A percentile compares a stretch with the other conserved stretches of the same genome.
Evolutionary conservation across 441 rosid species (phyloP).

Genomic region (Rhodomyrtus psidioides): DNA sequence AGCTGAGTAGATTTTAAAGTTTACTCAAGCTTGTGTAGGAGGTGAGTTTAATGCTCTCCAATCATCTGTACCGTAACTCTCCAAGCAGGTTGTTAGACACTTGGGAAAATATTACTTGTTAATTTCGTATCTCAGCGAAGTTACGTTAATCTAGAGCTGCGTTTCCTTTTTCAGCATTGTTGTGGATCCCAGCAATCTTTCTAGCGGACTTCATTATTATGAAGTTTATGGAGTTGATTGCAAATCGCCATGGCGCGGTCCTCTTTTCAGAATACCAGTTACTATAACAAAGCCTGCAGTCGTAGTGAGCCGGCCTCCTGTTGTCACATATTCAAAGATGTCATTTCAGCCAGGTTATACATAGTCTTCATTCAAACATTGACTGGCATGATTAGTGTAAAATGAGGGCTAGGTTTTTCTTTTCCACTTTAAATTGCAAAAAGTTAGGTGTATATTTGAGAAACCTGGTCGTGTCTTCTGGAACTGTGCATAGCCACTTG

Average conservation of each 20-base stretch:
- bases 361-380: neutral
- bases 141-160: neutral
- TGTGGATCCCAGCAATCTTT: slow-evolving; percentile 86
- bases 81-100: neutral
- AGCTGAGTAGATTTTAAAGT: neutral
- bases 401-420: neutral
- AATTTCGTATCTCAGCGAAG: neutral
- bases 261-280: slow-evolving; percentile 81
- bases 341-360: slow-evolving; percentile 79
- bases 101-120: neutral
- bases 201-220: slow-evolving; percentile 79
- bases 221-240: slow-evolving; percentile 96
- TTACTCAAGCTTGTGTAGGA: neutral
- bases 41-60: neutral
- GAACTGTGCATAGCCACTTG: neutral
- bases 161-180: slow-evolving; percentile 61
- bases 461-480: neutral
- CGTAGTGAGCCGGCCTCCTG: slow-evolving; percentile 58
- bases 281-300: slow-evolving; percentile 81
- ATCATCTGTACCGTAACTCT: neutral
- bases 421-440: neutral
- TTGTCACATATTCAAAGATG: slow-evolving; percentile 63
- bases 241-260: slow-evolving; percentile 94
- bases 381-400: neutral
- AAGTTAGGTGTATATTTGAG: neutral